These are phyloP conservation scores for Rubia occidens DNA, from an alignment of 305 asterid species.

Conservation along the genomic window DNA sequence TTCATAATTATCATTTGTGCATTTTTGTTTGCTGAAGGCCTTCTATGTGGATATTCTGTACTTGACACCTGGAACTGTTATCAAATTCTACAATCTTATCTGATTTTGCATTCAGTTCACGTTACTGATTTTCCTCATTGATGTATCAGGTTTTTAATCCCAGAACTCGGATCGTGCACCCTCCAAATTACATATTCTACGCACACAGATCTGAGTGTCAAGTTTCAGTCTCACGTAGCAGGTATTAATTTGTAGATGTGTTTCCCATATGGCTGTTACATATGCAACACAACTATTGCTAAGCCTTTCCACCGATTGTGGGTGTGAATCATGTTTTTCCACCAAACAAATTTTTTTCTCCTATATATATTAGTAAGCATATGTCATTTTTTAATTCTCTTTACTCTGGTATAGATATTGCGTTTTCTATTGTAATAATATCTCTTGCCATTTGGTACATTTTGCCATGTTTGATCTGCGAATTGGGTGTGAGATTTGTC, in stretches of 20 bases:
- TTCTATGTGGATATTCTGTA: background rate
- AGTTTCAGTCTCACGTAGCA: conserved; percentile 94
- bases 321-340: background rate
- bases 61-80: background rate
- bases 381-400: background rate
- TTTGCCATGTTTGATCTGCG: background rate
- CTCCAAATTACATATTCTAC: conserved; percentile 85
- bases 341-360: background rate
- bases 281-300: background rate
- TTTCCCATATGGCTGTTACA: background rate
- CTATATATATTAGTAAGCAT: background rate
- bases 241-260: conserved; percentile 28
- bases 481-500: background rate
- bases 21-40: background rate
- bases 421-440: conserved; percentile 20
- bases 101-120: background rate
- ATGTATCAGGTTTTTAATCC: conserved; percentile 58
- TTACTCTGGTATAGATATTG: conserved; percentile 36
- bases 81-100: background rate
- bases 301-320: background rate
- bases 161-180: conserved; percentile 77
- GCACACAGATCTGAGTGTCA: conserved; percentile 85
- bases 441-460: conserved; percentile 10
- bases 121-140: conserved; percentile 5
- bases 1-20: background rate